Evolutionary conservation across 2,329 filamentous ascomycete genomes (phyloP), one percentile per base, ranked within the genome.

Genomic region (Aspergillus floridensis): DNA sequence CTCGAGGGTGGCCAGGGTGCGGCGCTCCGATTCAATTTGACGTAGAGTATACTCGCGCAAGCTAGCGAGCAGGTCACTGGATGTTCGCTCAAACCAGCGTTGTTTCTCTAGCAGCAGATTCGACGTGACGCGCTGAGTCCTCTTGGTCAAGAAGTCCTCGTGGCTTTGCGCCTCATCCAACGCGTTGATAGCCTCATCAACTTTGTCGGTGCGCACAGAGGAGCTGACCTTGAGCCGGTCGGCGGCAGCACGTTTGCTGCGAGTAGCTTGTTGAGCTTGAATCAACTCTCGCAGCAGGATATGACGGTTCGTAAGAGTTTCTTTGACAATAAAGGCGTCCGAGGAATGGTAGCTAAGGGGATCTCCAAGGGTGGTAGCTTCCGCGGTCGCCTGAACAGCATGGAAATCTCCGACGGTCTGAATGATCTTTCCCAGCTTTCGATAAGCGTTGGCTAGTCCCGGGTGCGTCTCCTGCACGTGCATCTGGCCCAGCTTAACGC

Each of bases 321-420:
- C 95, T 77, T 99, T 99, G 66, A 98, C 95, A 68, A 98, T 96
- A 73, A 97, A 96, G 49, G 95, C 91, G 75, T 99, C 95, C 59
- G 91, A 88, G 49, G 92, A 96, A 77, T 98, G 92, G 73, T 98
- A 97, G 69, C 93, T 90, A 63, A 99, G 87, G 11, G 95, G 91
- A 68, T 99, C 95, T 49, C 92, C 92, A 53, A 99, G 84, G 1
- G 93, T 97, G 8, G 93, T 96, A 8, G 95, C 95, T 80, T 99
- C 93, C 16, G 92, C 93, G 2, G 95, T 99, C 46, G 93, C 95
- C 79, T 99, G 95, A 1, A 93, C 93, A 16, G 95, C 93, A 76
- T 98, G 95, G 71, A 89, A 97, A 77, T 99, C 95, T 62, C 95
- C 95, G 16, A 93, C 91, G 2, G 90, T 92, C 76, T 98, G 95